Conservation (phyloP, 345 rosid species). For the Gossypium sturtianum region DNA sequence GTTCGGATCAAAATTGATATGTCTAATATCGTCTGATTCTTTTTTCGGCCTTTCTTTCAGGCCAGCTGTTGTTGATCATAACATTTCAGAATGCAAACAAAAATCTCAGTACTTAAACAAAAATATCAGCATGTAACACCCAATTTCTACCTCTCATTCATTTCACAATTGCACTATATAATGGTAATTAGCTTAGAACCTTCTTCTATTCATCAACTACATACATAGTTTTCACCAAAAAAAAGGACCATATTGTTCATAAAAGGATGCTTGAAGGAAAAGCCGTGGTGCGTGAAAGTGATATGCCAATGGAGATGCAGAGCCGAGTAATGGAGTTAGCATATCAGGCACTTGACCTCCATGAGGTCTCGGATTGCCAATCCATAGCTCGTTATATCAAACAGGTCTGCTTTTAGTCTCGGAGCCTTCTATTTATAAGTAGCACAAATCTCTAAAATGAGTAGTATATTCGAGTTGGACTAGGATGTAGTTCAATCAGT, state of each 20-base stretch:
- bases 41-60: neutral
- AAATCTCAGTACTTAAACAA: neutral
- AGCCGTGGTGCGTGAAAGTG: slow-evolving; percentile 39
- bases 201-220: neutral
- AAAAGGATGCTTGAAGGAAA: slow-evolving; percentile 36
- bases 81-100: slow-evolving; percentile 6
- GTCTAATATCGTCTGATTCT: neutral
- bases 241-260: neutral
- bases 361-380: slow-evolving; percentile 45
- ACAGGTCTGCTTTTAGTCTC: slow-evolving; percentile 24
- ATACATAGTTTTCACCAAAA: neutral
- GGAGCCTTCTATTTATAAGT: no score
- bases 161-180: neutral
- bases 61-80: slow-evolving; percentile 9
- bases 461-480: no score
- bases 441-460: no score
- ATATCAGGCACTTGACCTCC: slow-evolving; percentile 42
- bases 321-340: slow-evolving; percentile 46
- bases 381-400: slow-evolving; percentile 46
- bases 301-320: slow-evolving; percentile 44
- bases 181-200: neutral
- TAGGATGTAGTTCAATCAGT: no score
- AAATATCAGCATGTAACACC: neutral
- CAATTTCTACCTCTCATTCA: slow-evolving; percentile 12
- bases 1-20: no score